Evolutionary conservation across 2,329 filamentous ascomycete species (phyloP).

Genomic region (Aspergillus arachidicola): DNA sequence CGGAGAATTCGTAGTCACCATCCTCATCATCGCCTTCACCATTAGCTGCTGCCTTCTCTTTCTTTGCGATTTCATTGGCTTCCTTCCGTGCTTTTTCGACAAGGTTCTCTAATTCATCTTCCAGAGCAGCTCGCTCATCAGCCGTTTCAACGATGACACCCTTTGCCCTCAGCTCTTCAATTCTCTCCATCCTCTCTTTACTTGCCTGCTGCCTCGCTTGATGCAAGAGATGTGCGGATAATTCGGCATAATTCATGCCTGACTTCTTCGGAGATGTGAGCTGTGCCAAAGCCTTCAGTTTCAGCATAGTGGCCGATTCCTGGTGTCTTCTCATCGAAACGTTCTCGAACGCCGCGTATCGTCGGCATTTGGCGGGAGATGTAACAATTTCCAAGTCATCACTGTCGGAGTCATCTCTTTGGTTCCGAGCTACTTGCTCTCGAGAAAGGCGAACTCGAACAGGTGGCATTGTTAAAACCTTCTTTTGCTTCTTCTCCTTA

Average conservation of each 20-base stretch:
- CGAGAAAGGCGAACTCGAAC: slow-evolving; percentile 47
- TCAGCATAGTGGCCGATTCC: slow-evolving; percentile 63
- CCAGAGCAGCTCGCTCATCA: slow-evolving; percentile 81
- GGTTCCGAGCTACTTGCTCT: slow-evolving; percentile 36
- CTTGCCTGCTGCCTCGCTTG: slow-evolving; percentile 80
- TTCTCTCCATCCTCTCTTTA: slow-evolving; percentile 72
- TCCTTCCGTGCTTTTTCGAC: slow-evolving; percentile 82
- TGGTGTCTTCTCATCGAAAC: slow-evolving; percentile 65
- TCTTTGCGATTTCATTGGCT: slow-evolving; percentile 74
- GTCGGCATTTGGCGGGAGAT: slow-evolving; percentile 43
- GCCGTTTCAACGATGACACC: slow-evolving; percentile 81
- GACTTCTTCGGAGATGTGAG: slow-evolving; percentile 59
- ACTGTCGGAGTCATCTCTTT: slow-evolving; percentile 50
- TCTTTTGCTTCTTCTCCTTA: slow-evolving; percentile 31
- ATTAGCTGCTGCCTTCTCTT: slow-evolving; percentile 74
- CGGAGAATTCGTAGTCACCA: slow-evolving; percentile 47
- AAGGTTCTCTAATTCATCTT: slow-evolving; percentile 83
- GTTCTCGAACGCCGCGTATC: slow-evolving; percentile 69
- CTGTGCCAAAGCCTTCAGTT: slow-evolving; percentile 74
- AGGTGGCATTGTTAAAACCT: slow-evolving; percentile 31
- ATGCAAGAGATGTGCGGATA: slow-evolving; percentile 68
- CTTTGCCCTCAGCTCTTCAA: slow-evolving; percentile 75
- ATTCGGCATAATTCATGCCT: slow-evolving; percentile 68
- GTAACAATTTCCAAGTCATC: slow-evolving; percentile 64
- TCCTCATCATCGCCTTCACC: slow-evolving; percentile 52